These are phyloP conservation scores for Colletotrichum euphorbiae DNA, from an alignment of 2,329 filamentous ascomycete species.

Conservation along the genomic window DNA sequence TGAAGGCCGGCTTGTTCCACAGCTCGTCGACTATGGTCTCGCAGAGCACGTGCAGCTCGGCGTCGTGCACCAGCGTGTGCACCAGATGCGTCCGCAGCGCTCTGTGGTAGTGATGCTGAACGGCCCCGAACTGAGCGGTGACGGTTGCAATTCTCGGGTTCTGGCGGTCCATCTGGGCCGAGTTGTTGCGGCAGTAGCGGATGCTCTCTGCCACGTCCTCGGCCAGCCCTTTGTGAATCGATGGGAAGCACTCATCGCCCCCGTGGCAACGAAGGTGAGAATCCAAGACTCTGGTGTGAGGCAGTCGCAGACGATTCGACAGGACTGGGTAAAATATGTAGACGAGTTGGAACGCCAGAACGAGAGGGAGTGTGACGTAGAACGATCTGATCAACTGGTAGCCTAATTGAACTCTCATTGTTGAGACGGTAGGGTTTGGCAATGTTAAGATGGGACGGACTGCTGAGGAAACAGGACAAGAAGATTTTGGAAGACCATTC, in stretches of 20 bases:
- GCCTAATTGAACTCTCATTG: too few relatives aligned
- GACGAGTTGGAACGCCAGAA: too few relatives aligned
- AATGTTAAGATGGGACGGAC: too few relatives aligned
- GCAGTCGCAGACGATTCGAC: too few relatives aligned
- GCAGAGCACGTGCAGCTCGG: constrained; percentile 48
- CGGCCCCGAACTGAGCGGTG: constrained; percentile 31
- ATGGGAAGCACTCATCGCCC: background rate
- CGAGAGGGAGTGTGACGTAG: too few relatives aligned
- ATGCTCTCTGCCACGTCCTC: background rate
- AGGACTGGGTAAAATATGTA: too few relatives aligned
- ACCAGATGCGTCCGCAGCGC: constrained; percentile 50
- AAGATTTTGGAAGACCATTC: too few relatives aligned
- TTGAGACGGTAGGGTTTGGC: too few relatives aligned
- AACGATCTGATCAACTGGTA: too few relatives aligned
- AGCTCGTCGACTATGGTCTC: constrained; percentile 46
- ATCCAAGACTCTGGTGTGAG: background rate
- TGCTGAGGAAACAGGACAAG: too few relatives aligned
- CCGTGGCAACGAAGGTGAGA: constrained; percentile 6
- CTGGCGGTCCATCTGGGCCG: background rate
- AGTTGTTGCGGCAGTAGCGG: background rate
- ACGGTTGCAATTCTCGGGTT: constrained; percentile 19
- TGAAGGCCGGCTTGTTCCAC: constrained; percentile 55
- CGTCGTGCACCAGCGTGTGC: constrained; percentile 49
- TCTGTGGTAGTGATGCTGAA: constrained; percentile 30
- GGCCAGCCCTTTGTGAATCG: background rate